Percentiles rank a stretch among this genome's conserved stretches.
These are phyloP conservation scores for Aspergillus mulundensis DNA, from an alignment of 495 filamentous ascomycete genomes.

Conservation along the genomic window DNA sequence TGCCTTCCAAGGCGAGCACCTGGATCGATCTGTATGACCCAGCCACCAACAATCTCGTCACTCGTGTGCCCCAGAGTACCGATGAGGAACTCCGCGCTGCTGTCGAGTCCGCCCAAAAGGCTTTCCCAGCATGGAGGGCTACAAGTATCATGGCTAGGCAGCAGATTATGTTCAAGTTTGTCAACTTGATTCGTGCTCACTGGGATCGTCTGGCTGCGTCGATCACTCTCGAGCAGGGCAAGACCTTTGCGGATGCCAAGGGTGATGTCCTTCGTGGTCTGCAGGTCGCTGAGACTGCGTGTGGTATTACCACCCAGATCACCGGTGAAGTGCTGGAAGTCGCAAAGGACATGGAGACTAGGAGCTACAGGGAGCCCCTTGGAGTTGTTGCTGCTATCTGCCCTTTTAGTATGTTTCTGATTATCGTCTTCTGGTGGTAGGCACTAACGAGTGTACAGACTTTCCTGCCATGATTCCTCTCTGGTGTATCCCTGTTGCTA, in stretches of 20 bases:
- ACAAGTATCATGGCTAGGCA: constrained; percentile 82
- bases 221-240: constrained; percentile 97
- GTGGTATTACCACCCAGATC: constrained; percentile 88
- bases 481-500: constrained; percentile 95
- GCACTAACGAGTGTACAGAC: constrained; percentile 32
- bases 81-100: constrained; percentile 84
- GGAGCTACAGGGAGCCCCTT: constrained; percentile 86
- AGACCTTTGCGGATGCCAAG: constrained; percentile 93
- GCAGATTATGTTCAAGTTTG: constrained; percentile 97
- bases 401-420: constrained; percentile 80
- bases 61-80: constrained; percentile 94
- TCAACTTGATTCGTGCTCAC: constrained; percentile 81
- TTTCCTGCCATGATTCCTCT: constrained; percentile 99
- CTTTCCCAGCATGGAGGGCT: constrained; percentile 81
- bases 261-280: constrained; percentile 93
- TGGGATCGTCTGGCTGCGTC: constrained; percentile 94
- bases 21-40: constrained; percentile 96
- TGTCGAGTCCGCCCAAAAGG: constrained; percentile 81
- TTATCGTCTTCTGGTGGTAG: not conserved
- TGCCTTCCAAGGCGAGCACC: constrained; percentile 59
- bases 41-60: constrained; percentile 96
- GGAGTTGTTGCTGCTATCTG: constrained; percentile 96
- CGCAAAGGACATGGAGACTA: constrained; percentile 98
- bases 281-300: constrained; percentile 95
- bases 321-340: constrained; percentile 95